Conservation (phyloP, 2,329 filamentous ascomycete species). For the Niveomyces coronatus region DNA sequence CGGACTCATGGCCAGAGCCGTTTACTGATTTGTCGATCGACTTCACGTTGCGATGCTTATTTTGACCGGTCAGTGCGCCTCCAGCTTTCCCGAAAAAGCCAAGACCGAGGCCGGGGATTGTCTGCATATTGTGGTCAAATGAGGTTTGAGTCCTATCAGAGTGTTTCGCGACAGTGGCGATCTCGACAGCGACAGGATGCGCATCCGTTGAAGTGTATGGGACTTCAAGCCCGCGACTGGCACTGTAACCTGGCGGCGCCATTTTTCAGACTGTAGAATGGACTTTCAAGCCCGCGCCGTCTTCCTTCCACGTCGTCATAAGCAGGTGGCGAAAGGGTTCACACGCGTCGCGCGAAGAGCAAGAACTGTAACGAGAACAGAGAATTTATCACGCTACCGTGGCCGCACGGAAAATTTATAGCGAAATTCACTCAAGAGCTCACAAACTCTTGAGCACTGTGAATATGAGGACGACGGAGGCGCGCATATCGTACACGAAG, state of each 20-base stretch:
- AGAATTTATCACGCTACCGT: no score
- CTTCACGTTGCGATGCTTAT: not conserved
- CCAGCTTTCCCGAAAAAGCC: conserved; percentile 7
- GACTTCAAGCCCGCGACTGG: not conserved
- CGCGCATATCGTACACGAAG: no score
- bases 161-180: not conserved
- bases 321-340: not conserved
- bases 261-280: not conserved
- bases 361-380: no score
- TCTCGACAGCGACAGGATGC: not conserved
- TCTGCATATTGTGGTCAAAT: conserved; percentile 14
- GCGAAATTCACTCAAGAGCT: no score
- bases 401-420: no score
- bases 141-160: conserved; percentile 2
- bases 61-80: not conserved
- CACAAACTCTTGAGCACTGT: no score
- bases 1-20: not conserved
- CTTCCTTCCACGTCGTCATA: not conserved
- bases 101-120: conserved; percentile 18
- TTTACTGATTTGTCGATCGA: not conserved
- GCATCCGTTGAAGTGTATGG: not conserved
- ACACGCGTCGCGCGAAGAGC: no score
- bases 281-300: not conserved
- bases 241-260: conserved; percentile 1
- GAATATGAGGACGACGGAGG: no score